A percentile compares a stretch with the other conserved stretches of the same genome.
Conservation (phyloP, 1,284 basidiomycete genomes). For the Trichosporon sp. region DNA sequence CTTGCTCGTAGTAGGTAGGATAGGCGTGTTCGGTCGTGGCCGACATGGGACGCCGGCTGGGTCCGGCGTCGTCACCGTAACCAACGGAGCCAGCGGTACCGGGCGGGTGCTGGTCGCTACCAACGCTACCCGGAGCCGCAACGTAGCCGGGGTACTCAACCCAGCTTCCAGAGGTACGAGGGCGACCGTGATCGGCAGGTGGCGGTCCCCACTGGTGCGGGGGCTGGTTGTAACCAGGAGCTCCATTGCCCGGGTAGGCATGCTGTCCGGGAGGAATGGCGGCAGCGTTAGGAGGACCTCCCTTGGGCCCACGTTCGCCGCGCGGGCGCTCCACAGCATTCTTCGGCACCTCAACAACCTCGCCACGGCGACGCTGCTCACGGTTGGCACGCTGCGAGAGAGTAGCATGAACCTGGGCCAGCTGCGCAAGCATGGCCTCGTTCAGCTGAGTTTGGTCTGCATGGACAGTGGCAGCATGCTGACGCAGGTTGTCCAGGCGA, state of each 20-base stretch:
- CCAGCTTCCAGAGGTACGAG: slow-evolving; percentile 40
- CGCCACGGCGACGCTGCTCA: slow-evolving; percentile 54
- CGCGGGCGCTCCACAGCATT: slow-evolving; percentile 52
- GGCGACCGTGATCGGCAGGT: slow-evolving; percentile 39
- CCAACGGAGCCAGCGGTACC: slow-evolving; percentile 28
- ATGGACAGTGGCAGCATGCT: slow-evolving; percentile 94
- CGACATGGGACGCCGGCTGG: slow-evolving; percentile 46
- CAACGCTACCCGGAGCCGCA: slow-evolving; percentile 21
- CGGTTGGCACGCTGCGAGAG: slow-evolving; percentile 61
- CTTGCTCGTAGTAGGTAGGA: slow-evolving; percentile 42
- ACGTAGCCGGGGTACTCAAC: slow-evolving; percentile 40
- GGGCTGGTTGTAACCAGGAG: slow-evolving; percentile 27
- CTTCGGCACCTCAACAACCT: slow-evolving; percentile 56
- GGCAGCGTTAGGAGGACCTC: slow-evolving; percentile 18
- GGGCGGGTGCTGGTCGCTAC: slow-evolving; percentile 31
- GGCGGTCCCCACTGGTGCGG: slow-evolving; percentile 27
- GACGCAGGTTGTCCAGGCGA: slow-evolving; percentile 91
- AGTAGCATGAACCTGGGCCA: slow-evolving; percentile 79
- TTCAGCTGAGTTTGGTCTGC: slow-evolving; percentile 82
- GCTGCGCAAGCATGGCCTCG: slow-evolving; percentile 86
- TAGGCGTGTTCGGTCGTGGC: slow-evolving; percentile 40
- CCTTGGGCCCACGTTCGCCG: slow-evolving; percentile 31
- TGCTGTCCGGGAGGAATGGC: slow-evolving; percentile 21
- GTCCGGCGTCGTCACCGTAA: slow-evolving; percentile 43
- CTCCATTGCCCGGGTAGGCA: slow-evolving; percentile 21